Evolutionary conservation across 176 grass and related monocot genomes (phyloP).

Genomic region (Zea mays): DNA sequence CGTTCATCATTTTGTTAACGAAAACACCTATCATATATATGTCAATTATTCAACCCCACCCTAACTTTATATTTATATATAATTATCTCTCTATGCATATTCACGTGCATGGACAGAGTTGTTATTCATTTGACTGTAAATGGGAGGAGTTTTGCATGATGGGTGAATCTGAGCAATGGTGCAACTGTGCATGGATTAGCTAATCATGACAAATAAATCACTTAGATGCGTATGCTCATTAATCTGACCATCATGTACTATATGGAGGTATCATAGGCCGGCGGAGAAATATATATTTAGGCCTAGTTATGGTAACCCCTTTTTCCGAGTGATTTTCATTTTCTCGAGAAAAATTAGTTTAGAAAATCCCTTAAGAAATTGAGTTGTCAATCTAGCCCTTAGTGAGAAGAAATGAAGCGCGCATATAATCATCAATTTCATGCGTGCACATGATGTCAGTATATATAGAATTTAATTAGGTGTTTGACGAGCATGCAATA

Average conservation of each 20-base stretch:
- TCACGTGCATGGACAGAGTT: not conserved
- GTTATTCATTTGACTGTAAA: not conserved
- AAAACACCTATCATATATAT: constrained; percentile 40
- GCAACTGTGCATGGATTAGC: not conserved
- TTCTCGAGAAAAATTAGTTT: too few relatives aligned
- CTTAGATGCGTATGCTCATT: not conserved
- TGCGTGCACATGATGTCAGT: not conserved
- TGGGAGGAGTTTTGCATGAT: not conserved
- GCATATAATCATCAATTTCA: not conserved
- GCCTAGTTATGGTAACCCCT: too few relatives aligned
- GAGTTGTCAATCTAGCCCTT: too few relatives aligned
- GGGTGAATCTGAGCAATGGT: constrained; percentile 12
- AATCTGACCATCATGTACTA: not conserved
- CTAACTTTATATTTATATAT: not conserved
- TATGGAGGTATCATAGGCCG: not conserved
- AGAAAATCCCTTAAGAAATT: too few relatives aligned
- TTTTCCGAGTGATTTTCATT: too few relatives aligned
- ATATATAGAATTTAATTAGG: not conserved
- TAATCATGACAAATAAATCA: not conserved
- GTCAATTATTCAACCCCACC: not conserved
- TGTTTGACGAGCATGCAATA: constrained; percentile 20
- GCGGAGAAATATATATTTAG: not conserved
- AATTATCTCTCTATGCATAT: not conserved
- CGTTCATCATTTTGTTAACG: constrained; percentile 32
- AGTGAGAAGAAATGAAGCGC: not conserved